Evolutionary conservation across 2,329 filamentous ascomycete genomes (phyloP).

Genomic region (Neofusicoccum kwambonambiense): DNA sequence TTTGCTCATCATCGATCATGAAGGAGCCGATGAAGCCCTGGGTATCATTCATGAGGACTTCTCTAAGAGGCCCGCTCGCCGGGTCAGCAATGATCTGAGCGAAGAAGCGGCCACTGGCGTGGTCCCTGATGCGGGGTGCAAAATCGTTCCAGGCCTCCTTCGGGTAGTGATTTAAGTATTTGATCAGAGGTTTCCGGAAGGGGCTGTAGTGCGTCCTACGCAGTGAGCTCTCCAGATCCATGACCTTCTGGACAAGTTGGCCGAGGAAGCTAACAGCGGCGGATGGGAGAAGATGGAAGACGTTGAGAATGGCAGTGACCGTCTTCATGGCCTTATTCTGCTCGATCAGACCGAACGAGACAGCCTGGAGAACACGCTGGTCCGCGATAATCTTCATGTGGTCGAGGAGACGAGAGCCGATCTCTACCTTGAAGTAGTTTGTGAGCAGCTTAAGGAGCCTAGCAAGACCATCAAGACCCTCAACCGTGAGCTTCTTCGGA

Average conservation of each 20-base stretch:
- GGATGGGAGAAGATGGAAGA: conserved; percentile 91
- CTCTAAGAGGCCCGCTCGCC: conserved; percentile 71
- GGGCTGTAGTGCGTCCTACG: conserved; percentile 87
- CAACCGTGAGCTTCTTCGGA: conserved; percentile 81
- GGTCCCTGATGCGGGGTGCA: conserved; percentile 74
- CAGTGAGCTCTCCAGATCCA: conserved; percentile 81
- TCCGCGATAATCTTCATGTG: conserved; percentile 92
- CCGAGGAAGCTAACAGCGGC: conserved; percentile 91
- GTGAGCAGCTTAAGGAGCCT: conserved; percentile 86
- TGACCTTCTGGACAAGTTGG: conserved; percentile 81
- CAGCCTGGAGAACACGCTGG: conserved; percentile 74
- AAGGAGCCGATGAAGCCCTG: conserved; percentile 67
- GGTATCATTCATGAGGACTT: conserved; percentile 70
- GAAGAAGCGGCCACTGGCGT: conserved; percentile 86
- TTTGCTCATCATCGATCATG: conserved; percentile 63
- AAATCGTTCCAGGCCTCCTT: conserved; percentile 84
- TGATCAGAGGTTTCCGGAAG: conserved; percentile 85
- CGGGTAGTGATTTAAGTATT: conserved; percentile 90
- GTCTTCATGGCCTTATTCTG: conserved; percentile 92
- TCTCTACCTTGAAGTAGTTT: conserved; percentile 99
- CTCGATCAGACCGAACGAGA: conserved; percentile 92
- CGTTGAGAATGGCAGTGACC: conserved; percentile 90
- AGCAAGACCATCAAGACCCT: conserved; percentile 87
- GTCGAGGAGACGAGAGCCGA: conserved; percentile 87
- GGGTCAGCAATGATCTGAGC: conserved; percentile 79